These are phyloP conservation scores for Talaromyces pinophilus DNA, from an alignment of 2,329 filamentous ascomycete genomes.

Conservation along the genomic window DNA sequence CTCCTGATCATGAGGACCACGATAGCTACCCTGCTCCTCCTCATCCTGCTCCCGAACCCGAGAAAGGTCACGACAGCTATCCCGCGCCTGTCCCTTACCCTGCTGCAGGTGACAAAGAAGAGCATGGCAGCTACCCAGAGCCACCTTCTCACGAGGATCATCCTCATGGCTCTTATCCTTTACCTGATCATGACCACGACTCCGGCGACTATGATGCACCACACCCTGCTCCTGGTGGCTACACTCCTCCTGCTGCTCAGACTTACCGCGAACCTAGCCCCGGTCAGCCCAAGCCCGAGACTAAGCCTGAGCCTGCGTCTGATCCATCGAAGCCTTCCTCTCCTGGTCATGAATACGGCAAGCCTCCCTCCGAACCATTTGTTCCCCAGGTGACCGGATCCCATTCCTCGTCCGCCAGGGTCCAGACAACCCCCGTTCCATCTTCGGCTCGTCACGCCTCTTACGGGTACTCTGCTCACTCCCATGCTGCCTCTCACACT, in stretches of 20 bases:
- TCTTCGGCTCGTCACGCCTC: conserved; percentile 10
- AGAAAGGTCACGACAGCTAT: background rate
- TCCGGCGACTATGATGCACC: background rate
- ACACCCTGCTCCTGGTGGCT: background rate
- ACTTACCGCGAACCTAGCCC: background rate
- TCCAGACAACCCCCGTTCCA: background rate
- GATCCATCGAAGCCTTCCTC: background rate
- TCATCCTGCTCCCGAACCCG: background rate
- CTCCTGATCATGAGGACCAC: background rate
- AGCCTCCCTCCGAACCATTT: background rate
- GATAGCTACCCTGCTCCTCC: background rate
- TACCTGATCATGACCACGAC: background rate
- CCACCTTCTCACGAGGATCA: background rate
- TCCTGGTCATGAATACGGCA: conserved; percentile 9
- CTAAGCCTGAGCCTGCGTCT: background rate
- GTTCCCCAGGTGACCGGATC: conserved; percentile 3
- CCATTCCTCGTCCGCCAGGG: background rate
- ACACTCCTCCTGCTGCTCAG: background rate
- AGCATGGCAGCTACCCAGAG: background rate
- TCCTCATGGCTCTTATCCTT: conserved; percentile 9
- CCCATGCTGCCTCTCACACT: background rate
- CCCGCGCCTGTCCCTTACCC: background rate
- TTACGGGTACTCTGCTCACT: background rate
- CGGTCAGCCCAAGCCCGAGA: background rate
- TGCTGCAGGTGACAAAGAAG: background rate